A percentile compares a stretch with the other conserved stretches of the same genome.
Conservation (phyloP, 768 basidiomycete species). For the Sutorius australiensis region DNA sequence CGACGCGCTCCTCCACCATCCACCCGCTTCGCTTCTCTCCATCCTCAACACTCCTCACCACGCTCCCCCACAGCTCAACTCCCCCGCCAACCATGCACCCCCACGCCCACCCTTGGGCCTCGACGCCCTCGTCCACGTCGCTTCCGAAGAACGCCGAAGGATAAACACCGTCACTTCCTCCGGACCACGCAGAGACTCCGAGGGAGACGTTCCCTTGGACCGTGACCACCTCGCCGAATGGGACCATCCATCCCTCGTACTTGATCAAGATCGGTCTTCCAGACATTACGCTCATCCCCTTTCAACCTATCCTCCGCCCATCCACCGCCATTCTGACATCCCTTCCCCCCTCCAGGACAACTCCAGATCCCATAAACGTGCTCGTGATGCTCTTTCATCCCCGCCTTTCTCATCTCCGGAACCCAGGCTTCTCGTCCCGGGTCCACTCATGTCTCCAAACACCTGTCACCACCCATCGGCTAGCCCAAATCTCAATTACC, state of each 20-base stretch:
- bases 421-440: background rate
- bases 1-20: slow-evolving; percentile 20
- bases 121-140: slow-evolving; percentile 69
- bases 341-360: slow-evolving; percentile 4
- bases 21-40: slow-evolving; percentile 18
- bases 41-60: slow-evolving; percentile 15
- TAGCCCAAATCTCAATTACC: slow-evolving; percentile 18
- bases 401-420: slow-evolving; percentile 14
- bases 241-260: slow-evolving; percentile 9
- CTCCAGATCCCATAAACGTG: slow-evolving; percentile 23
- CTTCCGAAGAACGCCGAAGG: slow-evolving; percentile 60
- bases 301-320: background rate
- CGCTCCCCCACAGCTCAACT: background rate
- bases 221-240: background rate
- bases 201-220: background rate
- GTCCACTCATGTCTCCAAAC: slow-evolving; percentile 14
- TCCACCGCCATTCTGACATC: background rate
- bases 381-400: slow-evolving; percentile 13
- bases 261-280: slow-evolving; percentile 23
- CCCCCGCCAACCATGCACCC: background rate
- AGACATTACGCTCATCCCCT: background rate
- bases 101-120: slow-evolving; percentile 36
- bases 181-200: background rate
- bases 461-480: slow-evolving; percentile 19
- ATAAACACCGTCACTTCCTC: slow-evolving; percentile 30